These are phyloP conservation scores for Trichosanthes cucumerina DNA, from an alignment of 306 rosid species.

Conservation along the genomic window DNA sequence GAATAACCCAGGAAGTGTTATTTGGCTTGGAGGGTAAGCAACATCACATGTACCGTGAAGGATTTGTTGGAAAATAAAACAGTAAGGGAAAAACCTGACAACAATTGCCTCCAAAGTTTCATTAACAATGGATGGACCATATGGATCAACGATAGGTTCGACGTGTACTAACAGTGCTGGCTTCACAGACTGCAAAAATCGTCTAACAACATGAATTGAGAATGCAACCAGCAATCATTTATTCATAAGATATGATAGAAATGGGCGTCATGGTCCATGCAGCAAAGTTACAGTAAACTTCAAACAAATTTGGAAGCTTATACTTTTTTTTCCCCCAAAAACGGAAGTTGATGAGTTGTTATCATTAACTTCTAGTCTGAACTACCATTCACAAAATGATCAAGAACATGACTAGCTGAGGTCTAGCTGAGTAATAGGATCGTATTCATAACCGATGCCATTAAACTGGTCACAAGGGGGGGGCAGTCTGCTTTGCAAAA, in stretches of 20 bases:
- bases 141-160: slow-evolving; percentile 79
- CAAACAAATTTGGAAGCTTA: not conserved
- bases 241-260: not conserved
- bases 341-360: too few species aligned
- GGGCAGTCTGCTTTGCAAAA: slow-evolving; percentile 16
- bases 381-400: too few species aligned
- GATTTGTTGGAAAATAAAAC: slow-evolving; percentile 16
- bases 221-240: not conserved
- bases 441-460: too few species aligned
- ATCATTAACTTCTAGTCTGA: too few species aligned
- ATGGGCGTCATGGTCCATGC: not conserved
- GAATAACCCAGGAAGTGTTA: not conserved
- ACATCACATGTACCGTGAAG: not conserved
- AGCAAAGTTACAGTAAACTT: not conserved
- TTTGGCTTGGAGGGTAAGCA: not conserved
- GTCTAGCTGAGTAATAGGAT: too few species aligned
- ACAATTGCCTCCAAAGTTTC: slow-evolving; percentile 80
- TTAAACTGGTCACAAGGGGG: not conserved
- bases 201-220: not conserved
- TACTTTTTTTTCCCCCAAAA: not conserved
- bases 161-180: slow-evolving; percentile 61
- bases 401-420: too few species aligned
- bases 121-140: slow-evolving; percentile 82
- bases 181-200: slow-evolving; percentile 58
- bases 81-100: slow-evolving; percentile 55